Evolutionary conservation across 176 grass and related monocot species (phyloP).

Genomic region (Rhipidocladum racemiflorum): DNA sequence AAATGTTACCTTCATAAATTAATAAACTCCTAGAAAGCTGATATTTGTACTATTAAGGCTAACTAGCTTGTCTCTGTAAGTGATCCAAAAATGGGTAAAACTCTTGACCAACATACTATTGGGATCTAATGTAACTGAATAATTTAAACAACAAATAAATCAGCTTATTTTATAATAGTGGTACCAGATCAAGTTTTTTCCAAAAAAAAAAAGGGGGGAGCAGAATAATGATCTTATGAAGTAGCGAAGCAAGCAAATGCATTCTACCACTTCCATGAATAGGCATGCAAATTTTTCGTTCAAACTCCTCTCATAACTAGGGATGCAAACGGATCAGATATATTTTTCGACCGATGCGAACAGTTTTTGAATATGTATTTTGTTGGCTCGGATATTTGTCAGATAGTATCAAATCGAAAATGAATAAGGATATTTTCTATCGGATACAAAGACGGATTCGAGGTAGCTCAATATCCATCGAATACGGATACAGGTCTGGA

Average conservation of each 20-base stretch:
- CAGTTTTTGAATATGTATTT: too few species aligned
- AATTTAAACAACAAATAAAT: background rate
- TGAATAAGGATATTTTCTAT: too few species aligned
- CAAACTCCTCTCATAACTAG: background rate
- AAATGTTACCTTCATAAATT: background rate
- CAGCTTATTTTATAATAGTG: background rate
- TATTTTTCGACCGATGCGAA: too few species aligned
- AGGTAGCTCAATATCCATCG: too few species aligned
- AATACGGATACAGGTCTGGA: too few species aligned
- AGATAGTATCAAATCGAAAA: too few species aligned
- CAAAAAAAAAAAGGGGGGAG: background rate
- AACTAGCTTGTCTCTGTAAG: background rate
- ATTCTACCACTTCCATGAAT: background rate
- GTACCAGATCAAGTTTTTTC: background rate
- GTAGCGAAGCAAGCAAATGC: background rate
- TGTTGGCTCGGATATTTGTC: too few species aligned
- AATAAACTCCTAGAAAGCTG: background rate
- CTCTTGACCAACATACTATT: background rate
- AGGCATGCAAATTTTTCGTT: background rate
- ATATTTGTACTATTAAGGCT: background rate
- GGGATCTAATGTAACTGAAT: background rate
- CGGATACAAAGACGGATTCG: too few species aligned
- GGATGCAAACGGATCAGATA: too few species aligned
- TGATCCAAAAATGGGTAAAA: background rate
- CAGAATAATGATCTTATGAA: background rate